phyloP scores from a whole-genome alignment of 164 flowering plant species.

The Tetrastigma voinierianum region DNA sequence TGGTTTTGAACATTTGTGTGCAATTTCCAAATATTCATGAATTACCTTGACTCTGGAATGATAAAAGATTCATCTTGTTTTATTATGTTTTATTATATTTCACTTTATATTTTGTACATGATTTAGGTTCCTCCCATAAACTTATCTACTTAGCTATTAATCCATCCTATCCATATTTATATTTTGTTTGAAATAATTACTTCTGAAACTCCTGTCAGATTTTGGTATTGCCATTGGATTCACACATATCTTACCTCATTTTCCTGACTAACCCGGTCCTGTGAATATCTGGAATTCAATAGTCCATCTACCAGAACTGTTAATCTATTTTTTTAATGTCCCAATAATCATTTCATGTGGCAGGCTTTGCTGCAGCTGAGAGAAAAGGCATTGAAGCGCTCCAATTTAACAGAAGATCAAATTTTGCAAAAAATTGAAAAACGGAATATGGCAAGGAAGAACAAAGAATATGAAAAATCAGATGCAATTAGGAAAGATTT shows the following conservation, averaged over 20 bases:
- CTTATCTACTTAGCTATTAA: neutral
- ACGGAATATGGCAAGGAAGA: slow-evolving; percentile 66
- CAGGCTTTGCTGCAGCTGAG: slow-evolving; percentile 77
- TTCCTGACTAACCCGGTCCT: neutral
- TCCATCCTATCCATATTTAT: neutral
- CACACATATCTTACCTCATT: neutral
- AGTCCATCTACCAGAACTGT: neutral
- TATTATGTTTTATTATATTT: too few relatives aligned
- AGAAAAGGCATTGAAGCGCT: slow-evolving; percentile 81
- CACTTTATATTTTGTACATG: too few relatives aligned
- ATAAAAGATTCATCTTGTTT: too few relatives aligned
- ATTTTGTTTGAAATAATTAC: neutral
- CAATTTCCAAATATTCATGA: neutral
- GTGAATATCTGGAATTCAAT: neutral
- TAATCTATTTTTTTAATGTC: neutral
- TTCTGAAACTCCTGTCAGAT: neutral
- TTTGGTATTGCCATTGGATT: neutral
- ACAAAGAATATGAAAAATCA: slow-evolving; percentile 76
- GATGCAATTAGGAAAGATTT: slow-evolving; percentile 78
- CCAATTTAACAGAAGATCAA: slow-evolving; percentile 66
- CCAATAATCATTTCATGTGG: neutral
- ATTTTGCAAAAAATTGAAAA: slow-evolving; percentile 70
- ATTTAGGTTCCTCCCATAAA: neutral
- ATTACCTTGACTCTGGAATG: too few relatives aligned
- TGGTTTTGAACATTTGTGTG: neutral